A percentile compares a stretch with the other conserved stretches of the same genome.
Evolutionary conservation across 1,284 basidiomycete species (phyloP).

Genomic region (Pseudozyma tsukubaensis): DNA sequence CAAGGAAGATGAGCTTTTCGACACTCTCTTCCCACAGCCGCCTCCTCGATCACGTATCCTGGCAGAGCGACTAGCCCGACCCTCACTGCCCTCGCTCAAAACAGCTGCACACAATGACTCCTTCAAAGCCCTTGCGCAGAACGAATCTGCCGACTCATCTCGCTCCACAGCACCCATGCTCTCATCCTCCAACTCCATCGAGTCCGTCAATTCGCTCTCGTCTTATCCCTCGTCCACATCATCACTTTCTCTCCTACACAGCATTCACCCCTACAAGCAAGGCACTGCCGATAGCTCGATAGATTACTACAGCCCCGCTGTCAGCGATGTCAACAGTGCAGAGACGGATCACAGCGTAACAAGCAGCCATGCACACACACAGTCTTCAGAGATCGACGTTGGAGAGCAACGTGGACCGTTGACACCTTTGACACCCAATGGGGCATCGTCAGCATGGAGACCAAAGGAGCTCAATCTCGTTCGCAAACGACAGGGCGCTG

Average conservation of each 20-base stretch:
- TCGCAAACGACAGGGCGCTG: constrained; percentile 24
- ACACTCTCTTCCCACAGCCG: constrained; percentile 43
- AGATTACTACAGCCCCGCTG: constrained; percentile 43
- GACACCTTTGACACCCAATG: constrained; percentile 45
- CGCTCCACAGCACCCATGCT: constrained; percentile 23
- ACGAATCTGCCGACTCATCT: constrained; percentile 37
- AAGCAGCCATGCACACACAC: constrained; percentile 34
- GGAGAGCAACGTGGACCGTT: constrained; percentile 25
- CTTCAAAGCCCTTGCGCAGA: too few relatives aligned
- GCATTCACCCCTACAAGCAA: constrained; percentile 31
- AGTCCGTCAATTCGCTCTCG: constrained; percentile 35
- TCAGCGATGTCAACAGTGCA: constrained; percentile 49
- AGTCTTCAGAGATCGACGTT: constrained; percentile 40
- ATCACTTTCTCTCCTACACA: constrained; percentile 36
- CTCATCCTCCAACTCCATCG: constrained; percentile 34
- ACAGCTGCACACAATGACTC: neutral
- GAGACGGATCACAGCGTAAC: constrained; percentile 46
- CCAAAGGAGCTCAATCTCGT: constrained; percentile 53
- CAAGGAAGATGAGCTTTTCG: neutral
- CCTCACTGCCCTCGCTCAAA: constrained; percentile 39
- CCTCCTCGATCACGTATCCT: constrained; percentile 36
- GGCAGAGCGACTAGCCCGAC: constrained; percentile 35
- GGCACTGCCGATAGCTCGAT: constrained; percentile 33
- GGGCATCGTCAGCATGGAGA: constrained; percentile 33
- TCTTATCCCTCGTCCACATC: constrained; percentile 44